Evolutionary conservation across 2,329 filamentous ascomycete genomes (phyloP).

Genomic region (Paecilomyces formosus): DNA sequence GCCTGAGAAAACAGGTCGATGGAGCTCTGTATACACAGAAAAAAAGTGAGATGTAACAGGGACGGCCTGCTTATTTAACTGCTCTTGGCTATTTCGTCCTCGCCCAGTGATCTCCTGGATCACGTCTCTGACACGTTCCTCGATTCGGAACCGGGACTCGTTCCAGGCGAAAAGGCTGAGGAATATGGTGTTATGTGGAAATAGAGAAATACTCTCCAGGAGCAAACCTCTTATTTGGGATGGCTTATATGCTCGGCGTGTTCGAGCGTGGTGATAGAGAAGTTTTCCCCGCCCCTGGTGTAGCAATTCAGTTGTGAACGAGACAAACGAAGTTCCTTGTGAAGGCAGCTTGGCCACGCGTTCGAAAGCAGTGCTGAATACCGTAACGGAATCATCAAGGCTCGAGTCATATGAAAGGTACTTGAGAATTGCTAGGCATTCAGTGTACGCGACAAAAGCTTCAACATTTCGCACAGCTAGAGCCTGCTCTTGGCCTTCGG

Average conservation of each 20-base stretch:
- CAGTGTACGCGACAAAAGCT: conserved; percentile 49
- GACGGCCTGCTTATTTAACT: conserved; percentile 9
- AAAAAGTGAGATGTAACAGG: conserved; percentile 47
- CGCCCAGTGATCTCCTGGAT: conserved; percentile 37
- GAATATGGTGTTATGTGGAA: conserved; percentile 71
- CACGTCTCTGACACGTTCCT: conserved; percentile 67
- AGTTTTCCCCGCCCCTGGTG: conserved; percentile 63
- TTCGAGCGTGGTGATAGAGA: conserved; percentile 57
- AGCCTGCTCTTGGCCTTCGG: conserved; percentile 48
- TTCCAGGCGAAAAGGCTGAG: conserved; percentile 66
- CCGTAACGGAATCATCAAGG: conserved; percentile 28
- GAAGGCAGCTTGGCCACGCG: conserved; percentile 34
- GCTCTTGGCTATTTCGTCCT: conserved; percentile 3
- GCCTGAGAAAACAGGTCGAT: conserved; percentile 34
- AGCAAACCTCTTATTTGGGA: conserved; percentile 57
- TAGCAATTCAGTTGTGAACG: conserved; percentile 49
- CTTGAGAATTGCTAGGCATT: conserved; percentile 57
- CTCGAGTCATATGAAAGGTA: conserved; percentile 51
- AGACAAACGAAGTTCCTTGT: conserved; percentile 24
- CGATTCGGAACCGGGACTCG: conserved; percentile 62
- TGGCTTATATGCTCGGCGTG: conserved; percentile 60
- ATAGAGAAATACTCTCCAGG: conserved; percentile 51
- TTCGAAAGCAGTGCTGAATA: conserved; percentile 37
- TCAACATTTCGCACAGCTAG: conserved; percentile 44
- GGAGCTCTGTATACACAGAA: conserved; percentile 48